These are phyloP conservation scores for Aphanomyces euteiches DNA, from an alignment of 352 stramenopile genomes.

Conservation along the genomic window DNA sequence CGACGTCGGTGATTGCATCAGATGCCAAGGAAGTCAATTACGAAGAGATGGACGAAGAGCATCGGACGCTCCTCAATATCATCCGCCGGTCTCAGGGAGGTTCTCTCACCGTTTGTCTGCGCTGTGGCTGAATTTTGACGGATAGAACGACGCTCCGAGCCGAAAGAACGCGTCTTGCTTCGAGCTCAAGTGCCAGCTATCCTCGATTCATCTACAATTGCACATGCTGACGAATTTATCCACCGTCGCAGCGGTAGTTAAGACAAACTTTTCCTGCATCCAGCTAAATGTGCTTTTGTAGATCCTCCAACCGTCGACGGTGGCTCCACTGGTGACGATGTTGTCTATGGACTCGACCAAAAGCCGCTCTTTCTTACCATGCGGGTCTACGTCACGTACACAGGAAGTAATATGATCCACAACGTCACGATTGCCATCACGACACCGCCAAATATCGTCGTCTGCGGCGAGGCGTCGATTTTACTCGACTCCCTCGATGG, in stretches of 20 bases:
- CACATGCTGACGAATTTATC: constrained; percentile 44
- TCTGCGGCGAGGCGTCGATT: constrained; percentile 53
- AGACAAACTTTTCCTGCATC: neutral
- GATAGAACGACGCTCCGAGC: constrained; percentile 52
- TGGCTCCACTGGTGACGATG: neutral
- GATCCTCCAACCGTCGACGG: constrained; percentile 11
- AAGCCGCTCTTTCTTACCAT: constrained; percentile 58
- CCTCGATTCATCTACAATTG: constrained; percentile 44
- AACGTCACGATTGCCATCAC: constrained; percentile 75
- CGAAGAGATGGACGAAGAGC: constrained; percentile 88
- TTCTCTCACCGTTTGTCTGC: neutral
- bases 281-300: neutral
- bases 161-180: constrained; percentile 74
- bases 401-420: constrained; percentile 51
- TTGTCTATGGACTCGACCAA: constrained; percentile 6
- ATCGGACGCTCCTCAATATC: constrained; percentile 81
- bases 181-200: constrained; percentile 62
- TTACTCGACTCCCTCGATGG: constrained; percentile 70
- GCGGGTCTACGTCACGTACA: constrained; percentile 82
- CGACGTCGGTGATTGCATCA: constrained; percentile 49
- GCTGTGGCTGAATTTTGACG: neutral
- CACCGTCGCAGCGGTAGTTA: constrained; percentile 32
- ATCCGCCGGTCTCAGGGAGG: constrained; percentile 67
- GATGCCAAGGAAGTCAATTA: constrained; percentile 87
- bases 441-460: constrained; percentile 56